phyloP scores from a whole-genome alignment of 495 filamentous ascomycete species.

The Aspergillus indologenus region DNA sequence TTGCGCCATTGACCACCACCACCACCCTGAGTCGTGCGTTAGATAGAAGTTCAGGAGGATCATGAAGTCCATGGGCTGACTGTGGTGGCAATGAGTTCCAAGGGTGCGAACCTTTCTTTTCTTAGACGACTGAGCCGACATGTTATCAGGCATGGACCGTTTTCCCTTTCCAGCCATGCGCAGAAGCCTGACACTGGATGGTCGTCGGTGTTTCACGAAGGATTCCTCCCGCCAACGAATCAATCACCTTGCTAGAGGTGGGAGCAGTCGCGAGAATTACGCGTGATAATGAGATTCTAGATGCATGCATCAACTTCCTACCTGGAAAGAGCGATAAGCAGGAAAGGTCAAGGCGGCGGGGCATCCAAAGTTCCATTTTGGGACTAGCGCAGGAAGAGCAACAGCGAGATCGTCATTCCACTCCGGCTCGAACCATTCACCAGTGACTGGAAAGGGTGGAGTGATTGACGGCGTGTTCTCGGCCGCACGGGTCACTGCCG shows the following conservation, averaged over 20 bases:
- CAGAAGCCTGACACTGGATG: neutral
- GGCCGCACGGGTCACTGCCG: neutral
- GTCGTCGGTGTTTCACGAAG: neutral
- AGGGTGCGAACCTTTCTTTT: slow-evolving; percentile 36
- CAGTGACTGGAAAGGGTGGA: neutral
- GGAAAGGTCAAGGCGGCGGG: neutral
- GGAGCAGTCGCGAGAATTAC: neutral
- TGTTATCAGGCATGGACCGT: slow-evolving; percentile 30
- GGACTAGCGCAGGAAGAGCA: slow-evolving; percentile 7
- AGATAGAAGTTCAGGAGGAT: slow-evolving; percentile 1
- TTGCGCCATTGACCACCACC: slow-evolving; percentile 31
- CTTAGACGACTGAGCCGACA: slow-evolving; percentile 29
- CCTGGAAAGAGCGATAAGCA: neutral
- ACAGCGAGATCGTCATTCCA: neutral
- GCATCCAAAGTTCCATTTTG: slow-evolving; percentile 3
- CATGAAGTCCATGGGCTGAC: neutral
- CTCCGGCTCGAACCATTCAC: too few species aligned
- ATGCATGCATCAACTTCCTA: neutral
- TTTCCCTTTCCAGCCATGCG: slow-evolving; percentile 28
- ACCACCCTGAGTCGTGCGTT: slow-evolving; percentile 26
- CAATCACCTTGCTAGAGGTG: neutral
- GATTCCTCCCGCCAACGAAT: neutral
- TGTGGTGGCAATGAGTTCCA: neutral
- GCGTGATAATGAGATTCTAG: neutral
- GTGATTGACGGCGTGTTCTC: neutral